A percentile compares a stretch with the other conserved stretches of the same genome.
phyloP scores from a whole-genome alignment of 345 rosid species.

The Eucalyptus grandis region DNA sequence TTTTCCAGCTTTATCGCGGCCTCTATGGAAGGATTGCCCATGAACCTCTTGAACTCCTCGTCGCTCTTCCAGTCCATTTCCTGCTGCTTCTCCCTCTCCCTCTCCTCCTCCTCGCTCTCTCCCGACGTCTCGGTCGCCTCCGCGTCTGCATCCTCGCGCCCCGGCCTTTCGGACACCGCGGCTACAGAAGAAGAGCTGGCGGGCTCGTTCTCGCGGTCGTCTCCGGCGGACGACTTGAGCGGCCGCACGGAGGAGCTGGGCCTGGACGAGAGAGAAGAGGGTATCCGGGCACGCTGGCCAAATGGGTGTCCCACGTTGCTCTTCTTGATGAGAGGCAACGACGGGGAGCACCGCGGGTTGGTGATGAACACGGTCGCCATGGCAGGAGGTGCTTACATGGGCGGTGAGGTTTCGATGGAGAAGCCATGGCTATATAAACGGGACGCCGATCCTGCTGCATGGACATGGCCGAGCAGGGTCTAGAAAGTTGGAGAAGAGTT shows the following conservation, averaged over 20 bases:
- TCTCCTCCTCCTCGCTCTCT: conserved; percentile 12
- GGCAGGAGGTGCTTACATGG: background rate
- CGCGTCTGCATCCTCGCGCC: background rate
- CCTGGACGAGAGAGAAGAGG: background rate
- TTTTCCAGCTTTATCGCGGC: conserved; percentile 95
- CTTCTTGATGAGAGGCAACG: background rate
- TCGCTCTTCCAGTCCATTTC: conserved; percentile 89
- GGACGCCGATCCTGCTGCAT: background rate
- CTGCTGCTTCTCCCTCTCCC: conserved; percentile 40
- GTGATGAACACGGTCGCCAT: conserved; percentile 17
- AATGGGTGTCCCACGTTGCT: background rate
- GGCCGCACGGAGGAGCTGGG: background rate
- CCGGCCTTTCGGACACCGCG: conserved; percentile 21
- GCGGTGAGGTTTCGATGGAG: background rate
- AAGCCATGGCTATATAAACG: background rate
- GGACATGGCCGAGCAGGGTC: background rate
- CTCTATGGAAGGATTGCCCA: conserved; percentile 95
- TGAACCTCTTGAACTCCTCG: conserved; percentile 91
- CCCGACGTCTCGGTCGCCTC: background rate
- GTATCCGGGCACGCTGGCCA: background rate
- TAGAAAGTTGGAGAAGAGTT: conserved; percentile 37
- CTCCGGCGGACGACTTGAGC: background rate
- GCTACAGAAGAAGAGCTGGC: conserved; percentile 28
- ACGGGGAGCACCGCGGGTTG: background rate
- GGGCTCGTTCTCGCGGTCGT: background rate